Conservation (phyloP, 176 grass and related monocot genomes). For the Hordeum marinum region DNA sequence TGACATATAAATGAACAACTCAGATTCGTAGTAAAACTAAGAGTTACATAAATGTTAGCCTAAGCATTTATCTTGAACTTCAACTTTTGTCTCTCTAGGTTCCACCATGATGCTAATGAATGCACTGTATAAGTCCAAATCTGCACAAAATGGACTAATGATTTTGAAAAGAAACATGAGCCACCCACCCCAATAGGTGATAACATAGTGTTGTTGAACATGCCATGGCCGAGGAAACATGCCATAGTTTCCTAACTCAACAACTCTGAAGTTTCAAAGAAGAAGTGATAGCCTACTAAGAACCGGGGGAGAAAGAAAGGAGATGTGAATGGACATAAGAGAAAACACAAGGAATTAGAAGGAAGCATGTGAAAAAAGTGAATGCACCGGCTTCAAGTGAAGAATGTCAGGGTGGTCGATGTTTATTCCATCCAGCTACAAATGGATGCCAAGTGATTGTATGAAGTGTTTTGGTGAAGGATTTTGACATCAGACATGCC, state of each 20-base stretch:
- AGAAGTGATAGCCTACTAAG: conserved; percentile 15
- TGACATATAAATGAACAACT: no score
- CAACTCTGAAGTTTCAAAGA: conserved; percentile 16
- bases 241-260: not conserved
- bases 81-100: no score
- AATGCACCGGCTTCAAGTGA: conserved; percentile 18
- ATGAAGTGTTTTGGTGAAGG: not conserved
- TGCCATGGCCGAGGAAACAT: no score
- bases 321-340: not conserved
- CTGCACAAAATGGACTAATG: no score
- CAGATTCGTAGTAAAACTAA: no score
- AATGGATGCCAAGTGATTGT: not conserved
- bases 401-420: not conserved
- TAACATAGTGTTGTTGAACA: no score
- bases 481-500: conserved; percentile 6
- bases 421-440: conserved; percentile 19
- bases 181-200: no score
- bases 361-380: conserved; percentile 19
- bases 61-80: no score
- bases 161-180: no score
- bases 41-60: no score
- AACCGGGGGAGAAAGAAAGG: not conserved
- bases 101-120: no score
- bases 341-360: conserved; percentile 39
- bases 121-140: no score